A percentile compares a stretch with the other conserved stretches of the same genome.
These are phyloP conservation scores for Collybiopsis confluens DNA, from an alignment of 768 basidiomycete genomes.

Conservation along the genomic window DNA sequence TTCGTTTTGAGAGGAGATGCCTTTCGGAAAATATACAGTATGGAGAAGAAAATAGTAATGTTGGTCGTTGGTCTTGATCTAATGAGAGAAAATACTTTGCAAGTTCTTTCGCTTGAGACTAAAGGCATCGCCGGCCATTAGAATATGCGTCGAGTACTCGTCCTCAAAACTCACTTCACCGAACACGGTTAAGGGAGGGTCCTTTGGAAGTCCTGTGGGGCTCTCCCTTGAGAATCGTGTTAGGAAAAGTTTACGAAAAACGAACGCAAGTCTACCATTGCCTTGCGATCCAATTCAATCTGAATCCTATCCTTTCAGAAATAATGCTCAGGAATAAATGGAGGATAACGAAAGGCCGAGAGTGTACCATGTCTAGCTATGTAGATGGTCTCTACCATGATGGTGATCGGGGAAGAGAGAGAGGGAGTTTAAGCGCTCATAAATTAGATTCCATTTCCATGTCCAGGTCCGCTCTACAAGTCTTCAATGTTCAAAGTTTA, in stretches of 20 bases:
- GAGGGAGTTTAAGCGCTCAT: background rate
- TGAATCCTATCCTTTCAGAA: slow-evolving; percentile 35
- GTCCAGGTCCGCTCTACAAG: background rate
- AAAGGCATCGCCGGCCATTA: too few species aligned
- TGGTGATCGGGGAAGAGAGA: background rate
- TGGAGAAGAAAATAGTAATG: slow-evolving; percentile 55
- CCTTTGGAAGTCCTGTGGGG: slow-evolving; percentile 42
- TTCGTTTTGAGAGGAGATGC: too few species aligned
- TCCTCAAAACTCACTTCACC: slow-evolving; percentile 33
- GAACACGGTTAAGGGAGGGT: slow-evolving; percentile 46
- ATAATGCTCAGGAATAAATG: background rate
- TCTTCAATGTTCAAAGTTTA: background rate
- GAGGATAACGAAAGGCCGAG: background rate
- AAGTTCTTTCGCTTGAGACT: slow-evolving; percentile 49
- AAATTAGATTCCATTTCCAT: background rate
- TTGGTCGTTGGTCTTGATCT: slow-evolving; percentile 32
- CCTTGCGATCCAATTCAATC: slow-evolving; percentile 44
- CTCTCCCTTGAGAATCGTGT: slow-evolving; percentile 26
- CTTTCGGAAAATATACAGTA: slow-evolving; percentile 78
- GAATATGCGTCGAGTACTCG: too few species aligned
- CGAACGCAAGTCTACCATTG: slow-evolving; percentile 32
- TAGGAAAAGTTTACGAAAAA: background rate
- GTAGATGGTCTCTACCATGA: slow-evolving; percentile 38
- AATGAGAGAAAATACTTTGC: slow-evolving; percentile 41
- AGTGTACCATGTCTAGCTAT: slow-evolving; percentile 35